Evolutionary conservation across 495 filamentous ascomycete genomes (phyloP).

Genomic region (Talaromyces adpressus): DNA sequence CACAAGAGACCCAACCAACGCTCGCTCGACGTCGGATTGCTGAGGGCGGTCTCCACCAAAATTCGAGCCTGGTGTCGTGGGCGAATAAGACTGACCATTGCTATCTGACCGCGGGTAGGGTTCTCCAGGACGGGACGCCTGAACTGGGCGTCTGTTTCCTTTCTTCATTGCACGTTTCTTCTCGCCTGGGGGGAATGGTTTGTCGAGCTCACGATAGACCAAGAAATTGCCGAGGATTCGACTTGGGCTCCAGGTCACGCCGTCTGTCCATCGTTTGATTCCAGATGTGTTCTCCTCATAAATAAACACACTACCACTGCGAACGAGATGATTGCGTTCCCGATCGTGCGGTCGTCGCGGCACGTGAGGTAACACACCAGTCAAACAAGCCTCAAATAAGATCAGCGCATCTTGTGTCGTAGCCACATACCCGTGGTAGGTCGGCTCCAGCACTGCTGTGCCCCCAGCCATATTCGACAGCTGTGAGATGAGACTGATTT

Average conservation of each 20-base stretch:
- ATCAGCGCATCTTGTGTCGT: conserved; percentile 70
- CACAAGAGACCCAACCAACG: conserved; percentile 71
- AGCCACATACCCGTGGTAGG: conserved; percentile 59
- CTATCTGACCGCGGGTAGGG: conserved; percentile 44
- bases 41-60: conserved; percentile 34
- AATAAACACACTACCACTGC: conserved; percentile 79
- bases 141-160: conserved; percentile 37
- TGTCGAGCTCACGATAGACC: conserved; percentile 80
- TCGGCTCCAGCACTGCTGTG: conserved; percentile 43
- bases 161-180: conserved; percentile 84
- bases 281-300: conserved; percentile 84
- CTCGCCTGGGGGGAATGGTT: conserved; percentile 76
- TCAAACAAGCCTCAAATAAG: conserved; percentile 68
- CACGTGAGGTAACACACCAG: conserved; percentile 61
- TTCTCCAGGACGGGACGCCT: conserved; percentile 39
- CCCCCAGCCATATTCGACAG: conserved; percentile 37
- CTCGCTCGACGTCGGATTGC: conserved; percentile 53
- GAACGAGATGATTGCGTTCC: conserved; percentile 65
- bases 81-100: conserved; percentile 36
- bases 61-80: conserved; percentile 26
- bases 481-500: conserved; percentile 4
- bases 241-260: conserved; percentile 82
- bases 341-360: conserved; percentile 79
- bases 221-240: conserved; percentile 84
- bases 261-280: conserved; percentile 93